A percentile compares a stretch with the other conserved stretches of the same genome.
Evolutionary conservation across 1,139 yeast species (phyloP).

Genomic region (Citeromyces hawaiiensis): DNA sequence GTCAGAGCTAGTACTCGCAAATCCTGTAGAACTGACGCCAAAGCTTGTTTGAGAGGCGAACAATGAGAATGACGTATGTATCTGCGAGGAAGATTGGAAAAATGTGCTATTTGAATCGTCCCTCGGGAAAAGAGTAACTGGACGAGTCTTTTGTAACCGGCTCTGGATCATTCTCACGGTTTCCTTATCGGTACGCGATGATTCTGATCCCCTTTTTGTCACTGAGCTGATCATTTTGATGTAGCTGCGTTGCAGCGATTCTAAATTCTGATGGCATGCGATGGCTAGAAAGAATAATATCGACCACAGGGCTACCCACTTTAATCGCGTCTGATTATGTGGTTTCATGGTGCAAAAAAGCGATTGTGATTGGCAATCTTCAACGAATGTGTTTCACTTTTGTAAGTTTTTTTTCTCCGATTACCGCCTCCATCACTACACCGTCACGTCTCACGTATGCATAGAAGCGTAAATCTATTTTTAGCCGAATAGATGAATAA

Average conservation of each 20-base stretch:
- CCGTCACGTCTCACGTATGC: not conserved
- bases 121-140: not conserved
- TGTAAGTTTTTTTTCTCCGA: not conserved
- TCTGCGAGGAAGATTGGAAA: not conserved
- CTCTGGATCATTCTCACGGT: not conserved
- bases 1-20: not conserved
- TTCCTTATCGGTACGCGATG: not conserved
- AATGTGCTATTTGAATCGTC: not conserved
- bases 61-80: not conserved
- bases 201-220: not conserved
- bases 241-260: not conserved
- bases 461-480: not conserved
- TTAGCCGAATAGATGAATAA: not conserved
- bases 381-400: not conserved
- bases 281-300: not conserved
- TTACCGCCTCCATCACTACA: not conserved
- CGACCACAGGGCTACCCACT: not conserved
- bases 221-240: not conserved
- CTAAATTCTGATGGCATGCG: not conserved
- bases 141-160: not conserved
- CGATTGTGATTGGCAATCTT: not conserved
- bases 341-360: not conserved
- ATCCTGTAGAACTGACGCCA: not conserved
- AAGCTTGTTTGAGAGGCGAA: not conserved
- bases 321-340: not conserved